Percentiles rank a stretch among this genome's conserved stretches.
These are phyloP conservation scores for Fomes fomentarius DNA, from an alignment of 1,284 basidiomycete species.

Conservation along the genomic window DNA sequence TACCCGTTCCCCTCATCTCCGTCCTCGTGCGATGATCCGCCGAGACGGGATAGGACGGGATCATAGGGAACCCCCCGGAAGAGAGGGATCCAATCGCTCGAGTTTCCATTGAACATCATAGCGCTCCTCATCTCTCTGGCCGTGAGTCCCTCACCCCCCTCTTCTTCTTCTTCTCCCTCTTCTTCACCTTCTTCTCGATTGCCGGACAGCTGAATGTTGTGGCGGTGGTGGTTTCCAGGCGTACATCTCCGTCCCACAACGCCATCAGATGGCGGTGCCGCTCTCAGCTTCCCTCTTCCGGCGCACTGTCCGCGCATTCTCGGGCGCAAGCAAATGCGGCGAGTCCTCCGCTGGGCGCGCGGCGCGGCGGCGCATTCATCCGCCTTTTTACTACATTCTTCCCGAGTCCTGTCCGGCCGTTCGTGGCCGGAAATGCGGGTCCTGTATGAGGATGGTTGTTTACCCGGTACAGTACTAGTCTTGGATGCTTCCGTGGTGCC, in stretches of 20 bases:
- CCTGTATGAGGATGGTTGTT: not conserved
- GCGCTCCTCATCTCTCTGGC: constrained; percentile 88
- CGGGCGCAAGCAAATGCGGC: constrained; percentile 81
- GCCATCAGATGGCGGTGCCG: no score
- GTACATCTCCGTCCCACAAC: constrained; percentile 92
- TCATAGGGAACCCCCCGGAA: constrained; percentile 73
- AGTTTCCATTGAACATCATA: constrained; percentile 94
- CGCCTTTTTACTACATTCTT: no score
- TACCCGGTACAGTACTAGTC: no score
- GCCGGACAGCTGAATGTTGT: not conserved
- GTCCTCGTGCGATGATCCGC: constrained; percentile 81
- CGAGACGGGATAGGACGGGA: constrained; percentile 70
- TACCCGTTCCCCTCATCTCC: constrained; percentile 78
- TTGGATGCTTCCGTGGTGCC: no score
- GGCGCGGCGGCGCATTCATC: no score
- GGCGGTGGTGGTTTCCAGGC: no score
- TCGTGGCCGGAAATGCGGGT: constrained; percentile 81
- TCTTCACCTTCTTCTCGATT: not conserved
- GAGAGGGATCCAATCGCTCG: constrained; percentile 84
- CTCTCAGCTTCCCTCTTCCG: no score
- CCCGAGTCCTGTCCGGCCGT: constrained; percentile 75
- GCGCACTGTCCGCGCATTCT: constrained; percentile 87
- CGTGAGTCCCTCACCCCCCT: no score
- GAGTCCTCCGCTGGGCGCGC: constrained; percentile 70
- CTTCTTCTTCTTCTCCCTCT: not conserved